Conservation (phyloP, 768 basidiomycete species). For the Boletus bicolor region DNA sequence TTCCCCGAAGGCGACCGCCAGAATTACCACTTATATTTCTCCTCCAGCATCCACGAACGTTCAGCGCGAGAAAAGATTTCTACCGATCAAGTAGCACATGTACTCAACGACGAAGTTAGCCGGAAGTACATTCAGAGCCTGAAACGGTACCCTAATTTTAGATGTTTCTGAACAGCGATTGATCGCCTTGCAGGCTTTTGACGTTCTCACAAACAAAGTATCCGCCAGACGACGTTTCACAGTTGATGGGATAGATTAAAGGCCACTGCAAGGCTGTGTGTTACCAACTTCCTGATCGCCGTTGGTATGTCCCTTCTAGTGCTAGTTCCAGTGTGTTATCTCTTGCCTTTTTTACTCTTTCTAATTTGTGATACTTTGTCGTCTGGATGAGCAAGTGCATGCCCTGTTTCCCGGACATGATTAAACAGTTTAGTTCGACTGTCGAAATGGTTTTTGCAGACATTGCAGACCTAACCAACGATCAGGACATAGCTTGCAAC, state of each 20-base stretch:
- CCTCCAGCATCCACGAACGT: conserved; percentile 87
- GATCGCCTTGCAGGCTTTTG: conserved; percentile 57
- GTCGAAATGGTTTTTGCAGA: conserved; percentile 58
- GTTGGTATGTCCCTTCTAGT: conserved; percentile 10
- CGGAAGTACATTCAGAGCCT: conserved; percentile 98
- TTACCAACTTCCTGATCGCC: not conserved
- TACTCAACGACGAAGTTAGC: conserved; percentile 97
- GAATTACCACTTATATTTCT: not conserved
- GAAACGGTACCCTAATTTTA: conserved; percentile 63
- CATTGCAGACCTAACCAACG: conserved; percentile 52
- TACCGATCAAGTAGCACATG: conserved; percentile 95
- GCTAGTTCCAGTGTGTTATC: conserved; percentile 6
- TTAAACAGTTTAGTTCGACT: conserved; percentile 73
- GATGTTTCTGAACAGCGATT: not conserved
- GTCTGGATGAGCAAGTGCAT: conserved; percentile 52
- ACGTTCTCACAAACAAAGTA: conserved; percentile 97
- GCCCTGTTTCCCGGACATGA: conserved; percentile 69
- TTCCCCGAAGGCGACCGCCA: not conserved
- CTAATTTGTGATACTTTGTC: conserved; percentile 28
- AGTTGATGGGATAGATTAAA: conserved; percentile 74
- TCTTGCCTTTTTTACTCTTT: conserved; percentile 35
- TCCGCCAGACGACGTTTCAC: conserved; percentile 88
- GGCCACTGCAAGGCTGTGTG: not conserved
- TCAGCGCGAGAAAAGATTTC: conserved; percentile 98
- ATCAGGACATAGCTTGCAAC: conserved; percentile 9